Base-by-base conservation (phyloP, 257 asterid species). In the Solanum clarkiae region DNA sequence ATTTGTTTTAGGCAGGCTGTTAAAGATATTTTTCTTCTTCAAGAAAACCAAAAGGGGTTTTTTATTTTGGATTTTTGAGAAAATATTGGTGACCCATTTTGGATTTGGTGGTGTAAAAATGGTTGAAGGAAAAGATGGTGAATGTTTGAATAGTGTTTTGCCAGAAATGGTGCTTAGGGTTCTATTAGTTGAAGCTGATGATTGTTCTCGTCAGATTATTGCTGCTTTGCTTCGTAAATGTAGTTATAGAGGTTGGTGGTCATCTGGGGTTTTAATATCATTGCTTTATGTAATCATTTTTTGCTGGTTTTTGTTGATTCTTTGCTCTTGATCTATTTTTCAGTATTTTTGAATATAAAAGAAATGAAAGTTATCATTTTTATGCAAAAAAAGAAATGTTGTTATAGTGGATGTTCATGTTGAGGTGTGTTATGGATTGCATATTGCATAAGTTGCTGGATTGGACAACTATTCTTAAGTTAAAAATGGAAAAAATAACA, bases 201-300 rank as follows among this genome's bases (percentile, higher is more conserved):
- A 94, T 86, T 95, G 97, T 13, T 94, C 99, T 18, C 88, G 99
- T 89, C 98, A 97, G 87, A 95, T 97, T 89, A 97, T 97, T 60
- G 87, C 98, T 51, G 98, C 98, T 54, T 97, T 97, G 86, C 97
- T 97, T 88, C 91, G 98, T 86, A 97, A 93, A 97, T 97, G 99
- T 91, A 89, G 93, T 87, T 95, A 94, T 86, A 94, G 83, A 95
- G 99, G 99, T 68, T 32, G 72, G 72, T 29, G 72, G 72, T 29
- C 44, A 65, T 65, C 2, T 42, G 56, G 12, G 10, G 12, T 57
- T 80, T 42, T 13, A 71, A 71, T 32, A 32, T 32, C 36, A 32
- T 32, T 3, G 36, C 36, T 2, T 32, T 32, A 32, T 32, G 36
- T 32, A 32, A 32, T 32, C 36, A 32, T 32, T 3, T 6, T n/a